phyloP scores from a whole-genome alignment of 306 rosid species.

The Lathyrus sativus region DNA sequence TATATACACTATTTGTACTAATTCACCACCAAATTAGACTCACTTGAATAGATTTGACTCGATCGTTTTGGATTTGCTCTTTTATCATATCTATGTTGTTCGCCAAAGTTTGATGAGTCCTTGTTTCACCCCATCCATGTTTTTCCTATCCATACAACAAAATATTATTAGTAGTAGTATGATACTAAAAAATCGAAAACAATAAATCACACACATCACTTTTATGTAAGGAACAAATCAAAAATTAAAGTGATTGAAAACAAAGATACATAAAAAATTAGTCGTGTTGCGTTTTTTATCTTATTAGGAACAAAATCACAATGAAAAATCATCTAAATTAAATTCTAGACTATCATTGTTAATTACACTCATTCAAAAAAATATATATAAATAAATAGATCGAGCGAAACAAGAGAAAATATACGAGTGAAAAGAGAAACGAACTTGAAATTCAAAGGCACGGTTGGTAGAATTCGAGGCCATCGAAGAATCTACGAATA shows the following conservation, averaged over 20 bases:
- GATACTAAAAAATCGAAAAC: neutral
- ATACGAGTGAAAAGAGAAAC: no score
- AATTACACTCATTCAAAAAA: no score
- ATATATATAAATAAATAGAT: no score
- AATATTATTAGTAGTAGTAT: neutral
- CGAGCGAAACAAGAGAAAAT: no score
- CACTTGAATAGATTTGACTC: constrained; percentile 51
- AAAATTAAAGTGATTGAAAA: neutral
- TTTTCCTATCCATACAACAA: constrained; percentile 37
- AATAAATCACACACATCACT: neutral
- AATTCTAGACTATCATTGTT: constrained; percentile 6
- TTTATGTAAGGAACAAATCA: neutral
- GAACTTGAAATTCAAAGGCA: no score
- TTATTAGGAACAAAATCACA: constrained; percentile 8
- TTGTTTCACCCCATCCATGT: constrained; percentile 43
- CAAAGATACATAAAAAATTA: neutral
- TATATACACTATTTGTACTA: constrained; percentile 9
- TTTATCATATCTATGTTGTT: constrained; percentile 48
- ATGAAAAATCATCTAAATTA: neutral
- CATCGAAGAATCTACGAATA: no score
- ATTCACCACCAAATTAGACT: constrained; percentile 16
- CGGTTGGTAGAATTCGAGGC: no score
- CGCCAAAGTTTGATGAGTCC: constrained; percentile 40
- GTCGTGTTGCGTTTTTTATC: neutral
- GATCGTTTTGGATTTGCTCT: constrained; percentile 56